Percentiles rank a stretch among this genome's conserved stretches.
phyloP scores from a whole-genome alignment of 2,329 filamentous ascomycete species.

The Acrocalymma vagum region DNA sequence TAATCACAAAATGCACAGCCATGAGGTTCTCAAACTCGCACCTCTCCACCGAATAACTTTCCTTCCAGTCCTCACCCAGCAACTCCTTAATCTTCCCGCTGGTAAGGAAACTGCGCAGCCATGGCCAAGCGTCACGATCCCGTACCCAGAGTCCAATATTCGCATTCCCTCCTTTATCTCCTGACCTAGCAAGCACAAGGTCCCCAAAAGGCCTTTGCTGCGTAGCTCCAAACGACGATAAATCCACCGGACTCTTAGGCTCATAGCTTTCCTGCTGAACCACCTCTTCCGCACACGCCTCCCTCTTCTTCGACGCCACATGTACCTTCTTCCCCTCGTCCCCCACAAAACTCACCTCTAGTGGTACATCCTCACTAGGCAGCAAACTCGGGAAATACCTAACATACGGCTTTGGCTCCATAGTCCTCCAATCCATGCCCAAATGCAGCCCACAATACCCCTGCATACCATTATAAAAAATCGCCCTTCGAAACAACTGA shows the following conservation, averaged over 20 bases:
- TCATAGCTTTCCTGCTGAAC: slow-evolving; percentile 31
- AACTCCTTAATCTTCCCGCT: slow-evolving; percentile 18
- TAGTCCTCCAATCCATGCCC: slow-evolving; percentile 48
- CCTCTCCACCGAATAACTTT: slow-evolving; percentile 18
- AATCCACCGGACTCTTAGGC: slow-evolving; percentile 26
- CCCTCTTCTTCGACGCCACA: slow-evolving; percentile 13
- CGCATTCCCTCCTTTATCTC: slow-evolving; percentile 34
- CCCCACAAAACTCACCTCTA: slow-evolving; percentile 17
- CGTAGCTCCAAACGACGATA: slow-evolving; percentile 42
- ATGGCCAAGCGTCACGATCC: slow-evolving; percentile 29
- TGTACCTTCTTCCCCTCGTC: slow-evolving; percentile 3
- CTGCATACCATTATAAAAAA: slow-evolving; percentile 40
- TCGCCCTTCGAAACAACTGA: slow-evolving; percentile 17
- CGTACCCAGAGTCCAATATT: slow-evolving; percentile 34
- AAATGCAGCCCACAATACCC: slow-evolving; percentile 46
- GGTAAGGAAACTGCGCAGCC: slow-evolving; percentile 26
- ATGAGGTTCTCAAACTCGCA: slow-evolving; percentile 26
- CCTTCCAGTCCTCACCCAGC: slow-evolving; percentile 24
- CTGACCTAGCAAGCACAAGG: slow-evolving; percentile 32
- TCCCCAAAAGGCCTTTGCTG: slow-evolving; percentile 44
- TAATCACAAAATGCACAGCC: slow-evolving; percentile 52
- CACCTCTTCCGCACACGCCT: slow-evolving; percentile 13
- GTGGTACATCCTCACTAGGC: slow-evolving; percentile 23
- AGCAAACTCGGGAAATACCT: slow-evolving; percentile 18
- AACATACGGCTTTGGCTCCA: slow-evolving; percentile 39